Evolutionary conservation across 2,329 filamentous ascomycete species (phyloP).

Genomic region (Pseudogymnoascus sp.): DNA sequence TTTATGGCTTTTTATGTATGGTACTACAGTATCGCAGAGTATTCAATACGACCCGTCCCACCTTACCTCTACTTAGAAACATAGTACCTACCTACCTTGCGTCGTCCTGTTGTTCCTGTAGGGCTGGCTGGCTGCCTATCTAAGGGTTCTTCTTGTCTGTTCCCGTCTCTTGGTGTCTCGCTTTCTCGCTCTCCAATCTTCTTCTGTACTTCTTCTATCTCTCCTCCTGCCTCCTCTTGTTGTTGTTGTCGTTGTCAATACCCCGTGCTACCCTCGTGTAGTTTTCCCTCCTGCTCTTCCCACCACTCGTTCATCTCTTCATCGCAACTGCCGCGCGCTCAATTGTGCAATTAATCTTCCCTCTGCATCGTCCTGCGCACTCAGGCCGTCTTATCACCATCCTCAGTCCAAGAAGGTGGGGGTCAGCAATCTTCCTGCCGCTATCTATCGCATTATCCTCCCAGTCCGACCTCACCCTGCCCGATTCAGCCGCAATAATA

Average conservation of each 20-base stretch:
- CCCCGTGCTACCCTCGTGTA: neutral
- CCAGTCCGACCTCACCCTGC: neutral
- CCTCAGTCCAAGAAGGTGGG: neutral
- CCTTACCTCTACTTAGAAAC: neutral
- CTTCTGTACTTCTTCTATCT: neutral
- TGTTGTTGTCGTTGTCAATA: neutral
- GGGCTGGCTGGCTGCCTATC: neutral
- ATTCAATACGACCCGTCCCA: slow-evolving; percentile 3
- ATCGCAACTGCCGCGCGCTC: neutral
- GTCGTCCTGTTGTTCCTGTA: neutral
- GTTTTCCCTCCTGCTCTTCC: neutral
- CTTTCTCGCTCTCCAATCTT: neutral
- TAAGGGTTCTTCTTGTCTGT: slow-evolving; percentile 2
- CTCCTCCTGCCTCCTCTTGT: neutral
- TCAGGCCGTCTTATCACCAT: neutral
- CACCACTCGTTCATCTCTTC: neutral
- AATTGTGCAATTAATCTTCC: neutral
- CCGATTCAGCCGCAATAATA: slow-evolving; percentile 2
- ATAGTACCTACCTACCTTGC: neutral
- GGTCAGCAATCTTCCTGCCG: neutral
- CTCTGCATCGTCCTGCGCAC: neutral
- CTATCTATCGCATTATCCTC: neutral
- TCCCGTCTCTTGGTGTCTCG: neutral
- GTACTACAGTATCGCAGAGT: neutral
- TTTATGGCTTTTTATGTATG: neutral